phyloP scores from a whole-genome alignment of 805 yeast species.

The Yamadazyma kitorensis region DNA sequence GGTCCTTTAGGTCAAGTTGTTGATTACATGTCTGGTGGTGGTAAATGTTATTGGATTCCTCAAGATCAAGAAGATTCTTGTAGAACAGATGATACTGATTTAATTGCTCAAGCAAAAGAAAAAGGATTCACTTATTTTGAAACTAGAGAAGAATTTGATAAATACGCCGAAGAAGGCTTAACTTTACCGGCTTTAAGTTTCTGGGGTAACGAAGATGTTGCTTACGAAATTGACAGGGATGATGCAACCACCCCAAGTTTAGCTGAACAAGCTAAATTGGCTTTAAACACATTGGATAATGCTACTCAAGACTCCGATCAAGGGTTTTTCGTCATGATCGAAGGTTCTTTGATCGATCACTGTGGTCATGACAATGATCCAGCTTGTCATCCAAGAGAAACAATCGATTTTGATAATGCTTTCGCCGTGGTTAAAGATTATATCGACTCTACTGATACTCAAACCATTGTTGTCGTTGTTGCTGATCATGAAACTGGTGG shows the following conservation, averaged over 20 bases:
- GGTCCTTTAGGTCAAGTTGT: slow-evolving; percentile 77
- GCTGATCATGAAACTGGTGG: slow-evolving; percentile 98
- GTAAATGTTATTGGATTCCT: slow-evolving; percentile 79
- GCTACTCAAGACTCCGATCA: slow-evolving; percentile 72
- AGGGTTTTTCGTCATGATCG: slow-evolving; percentile 83
- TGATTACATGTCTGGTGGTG: slow-evolving; percentile 91
- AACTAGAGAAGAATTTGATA: slow-evolving; percentile 57
- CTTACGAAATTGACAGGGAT: slow-evolving; percentile 80
- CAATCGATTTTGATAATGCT: slow-evolving; percentile 80
- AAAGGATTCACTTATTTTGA: slow-evolving; percentile 57
- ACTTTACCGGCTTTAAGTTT: slow-evolving; percentile 78
- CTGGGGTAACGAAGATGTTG: slow-evolving; percentile 74
- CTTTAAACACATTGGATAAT: slow-evolving; percentile 61
- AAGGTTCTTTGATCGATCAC: slow-evolving; percentile 92
- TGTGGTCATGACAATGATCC: slow-evolving; percentile 95
- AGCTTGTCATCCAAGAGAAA: slow-evolving; percentile 90
- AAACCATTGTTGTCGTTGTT: slow-evolving; percentile 76
- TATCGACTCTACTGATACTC: slow-evolving; percentile 64
- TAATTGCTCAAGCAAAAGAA: slow-evolving; percentile 61
- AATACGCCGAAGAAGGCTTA: slow-evolving; percentile 42
- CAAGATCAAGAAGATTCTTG: slow-evolving; percentile 50
- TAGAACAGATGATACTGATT: slow-evolving; percentile 73
- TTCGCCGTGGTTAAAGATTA: slow-evolving; percentile 70
- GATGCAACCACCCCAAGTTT: slow-evolving; percentile 63
- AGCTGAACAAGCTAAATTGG: slow-evolving; percentile 73